Conservation (phyloP, 495 filamentous ascomycete species). For the Penicillium waksmanii region DNA sequence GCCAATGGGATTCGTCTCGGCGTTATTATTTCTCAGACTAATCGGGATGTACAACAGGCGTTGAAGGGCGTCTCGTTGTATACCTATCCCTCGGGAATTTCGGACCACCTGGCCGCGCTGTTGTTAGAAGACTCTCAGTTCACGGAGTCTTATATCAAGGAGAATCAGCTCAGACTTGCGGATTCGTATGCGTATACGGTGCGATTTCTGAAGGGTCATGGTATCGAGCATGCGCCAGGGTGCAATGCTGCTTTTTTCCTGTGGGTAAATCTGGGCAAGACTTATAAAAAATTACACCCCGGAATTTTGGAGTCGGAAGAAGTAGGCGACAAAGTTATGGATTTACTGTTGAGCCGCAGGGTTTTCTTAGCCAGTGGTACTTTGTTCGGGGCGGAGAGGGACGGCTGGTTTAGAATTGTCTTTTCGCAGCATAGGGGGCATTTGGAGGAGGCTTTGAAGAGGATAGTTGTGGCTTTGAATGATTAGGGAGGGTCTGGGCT, state of each 20-base stretch:
- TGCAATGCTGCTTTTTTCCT: slow-evolving; percentile 61
- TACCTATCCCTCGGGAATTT: slow-evolving; percentile 46
- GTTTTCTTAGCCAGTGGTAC: slow-evolving; percentile 50
- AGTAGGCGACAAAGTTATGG: slow-evolving; percentile 31
- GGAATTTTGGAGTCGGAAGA: slow-evolving; percentile 27
- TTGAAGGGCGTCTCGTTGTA: slow-evolving; percentile 45
- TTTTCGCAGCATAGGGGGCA: slow-evolving; percentile 45
- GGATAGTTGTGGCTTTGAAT: slow-evolving; percentile 36
- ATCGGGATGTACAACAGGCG: slow-evolving; percentile 44
- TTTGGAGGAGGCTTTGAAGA: slow-evolving; percentile 48
- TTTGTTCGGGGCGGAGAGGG: slow-evolving; percentile 46
- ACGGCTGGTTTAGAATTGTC: slow-evolving; percentile 57
- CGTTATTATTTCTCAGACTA: slow-evolving; percentile 52
- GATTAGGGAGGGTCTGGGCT: neutral
- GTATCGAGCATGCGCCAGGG: slow-evolving; percentile 44
- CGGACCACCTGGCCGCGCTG: slow-evolving; percentile 46
- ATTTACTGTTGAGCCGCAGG: slow-evolving; percentile 41
- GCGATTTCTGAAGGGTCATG: slow-evolving; percentile 37
- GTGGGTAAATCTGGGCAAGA: slow-evolving; percentile 58
- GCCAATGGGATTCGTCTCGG: slow-evolving; percentile 60
- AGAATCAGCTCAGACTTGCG: slow-evolving; percentile 42
- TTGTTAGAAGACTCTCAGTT: slow-evolving; percentile 54
- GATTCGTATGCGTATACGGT: slow-evolving; percentile 40
- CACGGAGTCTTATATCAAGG: slow-evolving; percentile 46
- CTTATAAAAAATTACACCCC: slow-evolving; percentile 33